Evolutionary conservation across 2,329 filamentous ascomycete genomes (phyloP).

Genomic region (Emericellopsis atlantica): DNA sequence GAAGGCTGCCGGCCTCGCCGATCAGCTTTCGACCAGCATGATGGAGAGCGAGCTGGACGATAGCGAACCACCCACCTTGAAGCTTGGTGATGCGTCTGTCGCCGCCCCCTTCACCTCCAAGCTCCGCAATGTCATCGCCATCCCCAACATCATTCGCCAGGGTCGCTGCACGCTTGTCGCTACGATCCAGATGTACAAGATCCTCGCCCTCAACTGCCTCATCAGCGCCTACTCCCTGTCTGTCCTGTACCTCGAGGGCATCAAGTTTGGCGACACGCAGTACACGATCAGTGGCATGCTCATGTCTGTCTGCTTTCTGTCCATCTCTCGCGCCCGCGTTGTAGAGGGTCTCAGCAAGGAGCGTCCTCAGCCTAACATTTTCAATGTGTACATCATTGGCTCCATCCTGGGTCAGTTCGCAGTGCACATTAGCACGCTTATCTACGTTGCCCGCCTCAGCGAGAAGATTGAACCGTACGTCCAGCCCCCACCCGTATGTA

Average conservation of each 20-base stretch:
- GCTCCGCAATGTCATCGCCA: conserved; percentile 88
- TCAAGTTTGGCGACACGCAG: conserved; percentile 97
- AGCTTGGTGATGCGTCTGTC: conserved; percentile 92
- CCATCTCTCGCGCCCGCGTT: conserved; percentile 92
- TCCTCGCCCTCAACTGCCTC: conserved; percentile 90
- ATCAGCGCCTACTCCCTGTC: conserved; percentile 96
- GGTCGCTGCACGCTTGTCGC: conserved; percentile 94
- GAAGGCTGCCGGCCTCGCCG: conserved; percentile 67
- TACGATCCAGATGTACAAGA: conserved; percentile 99
- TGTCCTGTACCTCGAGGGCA: conserved; percentile 92
- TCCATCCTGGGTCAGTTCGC: conserved; percentile 96
- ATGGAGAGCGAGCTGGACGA: conserved; percentile 84
- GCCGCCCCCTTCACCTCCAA: conserved; percentile 97
- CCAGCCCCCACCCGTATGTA: not conserved
- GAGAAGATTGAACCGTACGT: conserved; percentile 76
- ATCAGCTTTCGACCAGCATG: conserved; percentile 76
- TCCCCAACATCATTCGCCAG: conserved; percentile 97
- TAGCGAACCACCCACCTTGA: conserved; percentile 86
- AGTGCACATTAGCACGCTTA: conserved; percentile 83
- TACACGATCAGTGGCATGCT: conserved; percentile 99
- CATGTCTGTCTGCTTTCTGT: conserved; percentile 98
- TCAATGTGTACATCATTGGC: conserved; percentile 97
- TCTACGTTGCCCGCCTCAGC: conserved; percentile 87
- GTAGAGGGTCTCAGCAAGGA: conserved; percentile 95
- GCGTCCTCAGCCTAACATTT: conserved; percentile 95